Base-by-base conservation (phyloP, 108 stramenopile species). In the Skeletonema marinoi region DNA sequence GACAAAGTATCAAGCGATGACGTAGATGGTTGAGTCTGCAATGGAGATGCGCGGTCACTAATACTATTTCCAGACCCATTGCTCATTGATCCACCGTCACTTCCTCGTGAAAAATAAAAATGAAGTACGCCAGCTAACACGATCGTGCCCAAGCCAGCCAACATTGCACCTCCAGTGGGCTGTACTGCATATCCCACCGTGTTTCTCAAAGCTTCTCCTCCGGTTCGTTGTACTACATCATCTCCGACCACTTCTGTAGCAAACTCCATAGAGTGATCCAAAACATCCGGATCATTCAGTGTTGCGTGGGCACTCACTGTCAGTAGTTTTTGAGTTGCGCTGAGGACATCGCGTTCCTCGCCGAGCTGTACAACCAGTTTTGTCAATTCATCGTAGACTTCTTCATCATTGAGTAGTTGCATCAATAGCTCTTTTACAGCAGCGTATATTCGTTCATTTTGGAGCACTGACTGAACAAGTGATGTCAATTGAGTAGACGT, bases 191-290 rank as follows among this genome's bases (percentile, higher is more conserved):
- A 91, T 6, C 90, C 88, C 4, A 95, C 77, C 56, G 92, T 91
- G 58, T 95, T 95, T 70, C 91, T 79, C 72, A 95, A 71, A 3
- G 94, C 94, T 59, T 95, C 94, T 42, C 94, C 92, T 17, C 91
- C 90, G 36, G 91, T 90, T 66, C 90, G 78, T 72, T 95, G 94
- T 3, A 95, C 90, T 16, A 92, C 87, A 82, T 95, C 91, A 75
- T 95, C 94, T 19, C 94, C 94, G 12, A 95, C 88, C 48, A 95
- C 90, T 65, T 95, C 94, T 14, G 94, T 90, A 6, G 94, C 94
- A 80, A 95, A 95, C 67, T 92, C 94, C 94, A 95, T 95, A 12
- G 90, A 90, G 71, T 95, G 94, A 63, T 95, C 94, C 56, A 95
- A 74, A n/a, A 95, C 87, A 65, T 92, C 90, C 5, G 92, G 88